phyloP scores from a whole-genome alignment of 2,329 filamentous ascomycete genomes.

The Chaetomiaceae sp. region DNA sequence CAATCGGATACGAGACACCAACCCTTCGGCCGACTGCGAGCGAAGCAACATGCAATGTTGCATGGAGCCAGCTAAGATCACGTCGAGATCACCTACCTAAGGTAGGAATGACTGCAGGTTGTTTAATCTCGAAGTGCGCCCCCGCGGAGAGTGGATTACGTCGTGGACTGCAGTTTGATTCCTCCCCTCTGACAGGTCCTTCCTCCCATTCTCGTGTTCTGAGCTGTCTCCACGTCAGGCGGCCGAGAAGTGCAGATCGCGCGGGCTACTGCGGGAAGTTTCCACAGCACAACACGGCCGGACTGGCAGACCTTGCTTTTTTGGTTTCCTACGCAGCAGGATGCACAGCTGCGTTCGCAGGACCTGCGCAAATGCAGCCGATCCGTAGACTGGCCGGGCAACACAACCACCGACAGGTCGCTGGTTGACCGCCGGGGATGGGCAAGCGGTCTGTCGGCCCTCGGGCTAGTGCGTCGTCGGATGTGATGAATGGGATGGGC shows the following conservation, averaged over 20 bases:
- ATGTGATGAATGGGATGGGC: background rate
- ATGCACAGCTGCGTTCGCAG: conserved; percentile 10
- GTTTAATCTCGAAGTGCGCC: conserved; percentile 7
- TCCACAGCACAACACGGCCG: conserved; percentile 12
- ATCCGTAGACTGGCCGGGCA: conserved; percentile 9
- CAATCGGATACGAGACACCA: too few relatives aligned
- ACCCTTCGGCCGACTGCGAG: too few relatives aligned
- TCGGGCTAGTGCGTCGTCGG: background rate
- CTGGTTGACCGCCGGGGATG: background rate
- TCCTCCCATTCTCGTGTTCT: background rate
- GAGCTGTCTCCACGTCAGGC: conserved; percentile 17
- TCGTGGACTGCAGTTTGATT: too few relatives aligned
- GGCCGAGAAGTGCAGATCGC: conserved; percentile 20
- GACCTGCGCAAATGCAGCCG: background rate
- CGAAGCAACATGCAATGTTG: background rate
- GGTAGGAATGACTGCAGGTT: conserved; percentile 2
- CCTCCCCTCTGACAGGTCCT: background rate
- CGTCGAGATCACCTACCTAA: background rate
- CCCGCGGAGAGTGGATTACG: conserved; percentile 2
- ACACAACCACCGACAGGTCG: background rate
- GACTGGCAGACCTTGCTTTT: conserved; percentile 10
- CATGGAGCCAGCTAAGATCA: background rate
- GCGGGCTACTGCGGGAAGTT: conserved; percentile 13
- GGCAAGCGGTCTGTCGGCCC: background rate
- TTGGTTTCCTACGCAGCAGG: conserved; percentile 2